Evolutionary conservation across 73 alveolate genomes (phyloP).

Genomic region (Tetrahymena malaccensis): DNA sequence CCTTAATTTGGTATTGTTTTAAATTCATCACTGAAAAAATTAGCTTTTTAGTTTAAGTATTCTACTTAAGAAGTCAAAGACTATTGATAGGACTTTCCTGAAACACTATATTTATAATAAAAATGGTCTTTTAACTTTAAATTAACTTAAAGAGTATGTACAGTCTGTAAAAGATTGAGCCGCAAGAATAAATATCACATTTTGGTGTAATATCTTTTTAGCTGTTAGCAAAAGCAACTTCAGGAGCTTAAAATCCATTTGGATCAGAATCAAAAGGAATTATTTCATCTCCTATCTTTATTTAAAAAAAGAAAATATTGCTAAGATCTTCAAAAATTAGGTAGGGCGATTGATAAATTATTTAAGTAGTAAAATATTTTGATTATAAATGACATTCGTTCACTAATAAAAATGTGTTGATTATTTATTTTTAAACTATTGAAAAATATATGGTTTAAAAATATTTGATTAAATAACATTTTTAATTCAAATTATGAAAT

Average conservation of each 20-base stretch:
- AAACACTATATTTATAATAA: background rate
- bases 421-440: no score
- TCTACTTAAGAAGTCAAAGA: background rate
- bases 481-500: no score
- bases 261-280: background rate
- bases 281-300: background rate
- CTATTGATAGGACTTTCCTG: background rate
- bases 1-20: background rate
- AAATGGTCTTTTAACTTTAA: background rate
- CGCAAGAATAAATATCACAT: background rate
- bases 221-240: background rate
- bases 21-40: background rate
- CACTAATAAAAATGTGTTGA: no score
- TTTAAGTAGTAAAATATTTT: no score
- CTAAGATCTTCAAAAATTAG: background rate
- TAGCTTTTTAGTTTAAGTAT: background rate
- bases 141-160: background rate
- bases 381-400: no score
- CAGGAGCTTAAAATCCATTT: background rate
- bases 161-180: background rate
- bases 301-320: background rate
- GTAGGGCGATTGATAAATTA: no score
- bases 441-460: no score
- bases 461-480: no score
- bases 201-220: background rate